Base-by-base conservation (phyloP, 2,329 filamentous ascomycete species). In the Fusarium longipes region DNA sequence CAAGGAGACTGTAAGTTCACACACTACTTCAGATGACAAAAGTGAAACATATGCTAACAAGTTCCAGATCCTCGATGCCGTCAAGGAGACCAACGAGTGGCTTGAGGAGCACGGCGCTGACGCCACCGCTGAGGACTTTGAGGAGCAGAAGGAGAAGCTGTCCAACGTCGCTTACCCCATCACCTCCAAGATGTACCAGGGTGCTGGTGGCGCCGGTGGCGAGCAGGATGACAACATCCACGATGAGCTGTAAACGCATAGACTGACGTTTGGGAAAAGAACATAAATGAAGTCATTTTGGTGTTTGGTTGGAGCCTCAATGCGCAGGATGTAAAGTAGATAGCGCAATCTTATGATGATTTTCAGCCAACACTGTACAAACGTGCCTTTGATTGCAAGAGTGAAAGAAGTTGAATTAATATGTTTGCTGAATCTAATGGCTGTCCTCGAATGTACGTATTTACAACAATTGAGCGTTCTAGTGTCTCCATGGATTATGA, bases 81-180 rank as follows among this genome's bases (percentile, higher is more conserved):
- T 99, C 84, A 98, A 98, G 91, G 96, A 99, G 86, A 86, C 93
- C 68, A 91, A 90, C 75, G 94, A 97, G 80, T 99, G 96, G 96
- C 90, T 99, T 63, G 94, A 97, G 74, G 93, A 97, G 88, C 96
- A 97, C 83, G 92, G 88, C 71, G 89, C 91, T 71, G 91, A 91
- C 51, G 96, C 96, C 69, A 88, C 86, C 72, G 86, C 93, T 62
- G 95, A 97, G 85, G 96, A 98, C 85, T 97, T 98, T 76, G 94
- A 97, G 82, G 96, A 99, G 89, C 95, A 98, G 87, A 97, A 96
- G 87, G 95, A 99, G 91, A 97, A 97, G 88, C 88, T 99, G 73
- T 96, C 92, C 75, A 91, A 92, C 81, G 92, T 97, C 70, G 96
- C 96, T 54, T 97, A 98, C 85, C 96, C 96, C 73, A 99, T 99